These are phyloP conservation scores for Entoloma clypeatum DNA, from an alignment of 1,284 basidiomycete genomes.

Conservation along the genomic window DNA sequence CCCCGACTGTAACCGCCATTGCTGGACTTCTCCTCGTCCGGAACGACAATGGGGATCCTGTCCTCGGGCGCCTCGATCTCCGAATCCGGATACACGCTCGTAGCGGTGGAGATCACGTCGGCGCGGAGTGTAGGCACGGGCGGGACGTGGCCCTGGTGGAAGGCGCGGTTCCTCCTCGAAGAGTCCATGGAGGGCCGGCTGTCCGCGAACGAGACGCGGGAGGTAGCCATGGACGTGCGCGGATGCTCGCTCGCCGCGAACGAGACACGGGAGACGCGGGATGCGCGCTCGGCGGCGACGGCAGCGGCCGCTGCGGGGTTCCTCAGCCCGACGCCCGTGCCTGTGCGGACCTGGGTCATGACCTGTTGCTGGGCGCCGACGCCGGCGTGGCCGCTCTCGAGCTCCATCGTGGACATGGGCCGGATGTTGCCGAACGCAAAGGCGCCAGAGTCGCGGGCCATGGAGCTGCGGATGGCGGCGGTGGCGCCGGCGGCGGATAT, in stretches of 20 bases:
- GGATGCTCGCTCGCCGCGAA: slow-evolving; percentile 65
- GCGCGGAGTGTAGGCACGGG: slow-evolving; percentile 48
- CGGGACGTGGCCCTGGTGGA: slow-evolving; percentile 51
- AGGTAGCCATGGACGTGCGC: no score
- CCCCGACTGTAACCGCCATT: slow-evolving; percentile 14
- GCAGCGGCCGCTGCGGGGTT: slow-evolving; percentile 31
- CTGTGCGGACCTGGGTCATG: slow-evolving; percentile 54
- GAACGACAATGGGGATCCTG: slow-evolving; percentile 6
- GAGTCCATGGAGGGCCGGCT: slow-evolving; percentile 58
- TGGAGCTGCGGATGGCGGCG: slow-evolving; percentile 68
- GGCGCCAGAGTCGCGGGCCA: slow-evolving; percentile 50
- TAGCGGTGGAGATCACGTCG: slow-evolving; percentile 13
- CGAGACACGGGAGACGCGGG: slow-evolving; percentile 58
- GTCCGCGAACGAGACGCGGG: slow-evolving; percentile 68
- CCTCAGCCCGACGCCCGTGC: slow-evolving; percentile 40
- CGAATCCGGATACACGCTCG: slow-evolving; percentile 10
- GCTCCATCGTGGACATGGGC: slow-evolving; percentile 44
- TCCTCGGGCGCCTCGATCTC: slow-evolving; percentile 5
- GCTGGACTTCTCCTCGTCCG: slow-evolving; percentile 5
- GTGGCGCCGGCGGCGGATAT: slow-evolving; percentile 70
- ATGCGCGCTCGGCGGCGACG: slow-evolving; percentile 39
- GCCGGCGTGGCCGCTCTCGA: slow-evolving; percentile 44
- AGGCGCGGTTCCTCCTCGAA: slow-evolving; percentile 55
- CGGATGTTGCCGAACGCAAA: slow-evolving; percentile 58
- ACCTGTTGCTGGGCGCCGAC: slow-evolving; percentile 40